These are phyloP conservation scores for Vitis hybrid DNA, from an alignment of 177 flowering plant genomes.

Conservation along the genomic window DNA sequence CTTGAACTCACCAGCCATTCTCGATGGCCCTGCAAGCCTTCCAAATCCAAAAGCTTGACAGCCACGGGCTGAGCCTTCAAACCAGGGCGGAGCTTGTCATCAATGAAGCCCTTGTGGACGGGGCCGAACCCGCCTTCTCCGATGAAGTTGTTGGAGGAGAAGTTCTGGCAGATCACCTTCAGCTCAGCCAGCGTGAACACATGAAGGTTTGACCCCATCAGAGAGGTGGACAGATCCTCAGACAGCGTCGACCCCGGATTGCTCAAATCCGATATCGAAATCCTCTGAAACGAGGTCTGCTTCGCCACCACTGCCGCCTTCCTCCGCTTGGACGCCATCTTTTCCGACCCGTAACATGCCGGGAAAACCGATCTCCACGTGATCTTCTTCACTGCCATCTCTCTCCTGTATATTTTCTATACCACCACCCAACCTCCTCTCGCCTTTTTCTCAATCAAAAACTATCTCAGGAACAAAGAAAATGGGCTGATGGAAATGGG, in stretches of 20 bases:
- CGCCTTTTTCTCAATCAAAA: no score
- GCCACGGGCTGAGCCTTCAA: constrained; percentile 70
- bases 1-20: constrained; percentile 65
- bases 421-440: not conserved
- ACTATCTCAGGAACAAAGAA: not conserved
- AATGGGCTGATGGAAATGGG: not conserved
- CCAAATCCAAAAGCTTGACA: constrained; percentile 63
- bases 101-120: constrained; percentile 76
- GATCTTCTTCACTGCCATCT: constrained; percentile 23
- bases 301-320: constrained; percentile 14
- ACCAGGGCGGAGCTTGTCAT: constrained; percentile 64
- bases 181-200: constrained; percentile 54
- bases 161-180: constrained; percentile 53
- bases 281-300: constrained; percentile 30
- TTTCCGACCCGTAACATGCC: constrained; percentile 12
- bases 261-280: constrained; percentile 34
- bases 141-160: constrained; percentile 53
- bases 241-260: constrained; percentile 34
- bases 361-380: constrained; percentile 25
- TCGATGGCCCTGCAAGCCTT: constrained; percentile 65
- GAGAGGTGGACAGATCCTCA: constrained; percentile 51
- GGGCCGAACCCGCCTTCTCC: constrained; percentile 84
- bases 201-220: constrained; percentile 46
- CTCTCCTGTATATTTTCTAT: not conserved
- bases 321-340: constrained; percentile 2